phyloP scores from a whole-genome alignment of 176 grass and related monocot species.

The Paspalum notatum region DNA sequence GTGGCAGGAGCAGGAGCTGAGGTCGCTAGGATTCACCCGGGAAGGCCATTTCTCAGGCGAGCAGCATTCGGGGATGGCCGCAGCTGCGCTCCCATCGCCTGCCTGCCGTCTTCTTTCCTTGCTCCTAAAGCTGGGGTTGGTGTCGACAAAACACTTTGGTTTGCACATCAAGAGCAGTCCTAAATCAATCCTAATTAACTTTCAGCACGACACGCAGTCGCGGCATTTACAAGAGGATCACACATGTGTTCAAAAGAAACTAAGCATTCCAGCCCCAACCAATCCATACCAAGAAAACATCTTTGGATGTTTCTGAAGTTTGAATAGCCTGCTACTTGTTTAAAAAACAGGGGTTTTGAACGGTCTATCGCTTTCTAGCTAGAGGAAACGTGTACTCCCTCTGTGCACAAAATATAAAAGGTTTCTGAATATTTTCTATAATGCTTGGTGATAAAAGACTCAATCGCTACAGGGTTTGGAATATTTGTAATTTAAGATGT shows the following conservation, averaged over 20 bases:
- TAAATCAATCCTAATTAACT: background rate
- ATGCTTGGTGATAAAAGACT: no score
- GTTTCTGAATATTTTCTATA: no score
- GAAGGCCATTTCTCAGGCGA: constrained; percentile 47
- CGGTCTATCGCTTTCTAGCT: background rate
- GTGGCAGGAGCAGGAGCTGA: background rate
- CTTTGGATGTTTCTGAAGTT: background rate
- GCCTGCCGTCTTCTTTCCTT: background rate
- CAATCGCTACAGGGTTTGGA: no score
- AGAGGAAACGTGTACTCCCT: background rate
- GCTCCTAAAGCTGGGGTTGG: background rate
- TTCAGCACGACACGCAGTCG: background rate
- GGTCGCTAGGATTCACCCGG: constrained; percentile 38
- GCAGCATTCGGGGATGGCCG: constrained; percentile 37
- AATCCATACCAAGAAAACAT: background rate
- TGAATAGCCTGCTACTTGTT: background rate
- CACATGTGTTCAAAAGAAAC: background rate
- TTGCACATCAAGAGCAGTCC: background rate
- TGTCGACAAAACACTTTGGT: background rate
- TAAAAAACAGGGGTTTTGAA: background rate
- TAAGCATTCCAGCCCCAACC: background rate
- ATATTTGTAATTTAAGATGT: no score
- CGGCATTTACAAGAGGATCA: background rate
- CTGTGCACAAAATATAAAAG: no score
- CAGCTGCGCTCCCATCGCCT: background rate